phyloP scores from a whole-genome alignment of 164 flowering plant genomes.

The Nymphaea colorata region DNA sequence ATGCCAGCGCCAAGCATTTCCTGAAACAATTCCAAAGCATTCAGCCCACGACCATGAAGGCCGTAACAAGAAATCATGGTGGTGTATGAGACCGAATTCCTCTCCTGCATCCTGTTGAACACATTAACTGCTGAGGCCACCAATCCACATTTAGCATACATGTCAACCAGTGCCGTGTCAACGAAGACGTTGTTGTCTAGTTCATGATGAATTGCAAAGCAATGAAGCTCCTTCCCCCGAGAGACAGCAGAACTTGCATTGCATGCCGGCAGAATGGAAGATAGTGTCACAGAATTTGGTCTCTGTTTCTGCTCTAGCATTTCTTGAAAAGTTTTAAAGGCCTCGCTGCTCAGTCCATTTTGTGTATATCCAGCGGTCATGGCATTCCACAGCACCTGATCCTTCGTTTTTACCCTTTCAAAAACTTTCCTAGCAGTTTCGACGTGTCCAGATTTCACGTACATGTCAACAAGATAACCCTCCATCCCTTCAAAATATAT shows the following conservation, averaged over 20 bases:
- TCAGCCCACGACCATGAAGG: slow-evolving; percentile 74
- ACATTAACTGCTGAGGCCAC: slow-evolving; percentile 46
- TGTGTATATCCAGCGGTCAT: slow-evolving; percentile 71
- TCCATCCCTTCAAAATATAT: slow-evolving; percentile 73
- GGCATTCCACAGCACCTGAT: slow-evolving; percentile 88
- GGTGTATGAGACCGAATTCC: slow-evolving; percentile 66
- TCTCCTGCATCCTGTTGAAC: slow-evolving; percentile 29
- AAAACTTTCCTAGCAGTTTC: slow-evolving; percentile 35
- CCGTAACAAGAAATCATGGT: slow-evolving; percentile 82
- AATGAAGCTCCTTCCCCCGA: slow-evolving; percentile 67
- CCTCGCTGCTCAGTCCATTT: slow-evolving; percentile 44
- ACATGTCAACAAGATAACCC: slow-evolving; percentile 84
- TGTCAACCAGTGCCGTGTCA: slow-evolving; percentile 64
- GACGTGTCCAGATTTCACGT: slow-evolving; percentile 70
- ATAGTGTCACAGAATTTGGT: slow-evolving; percentile 65
- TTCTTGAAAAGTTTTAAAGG: slow-evolving; percentile 33
- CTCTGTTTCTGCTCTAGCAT: slow-evolving; percentile 41
- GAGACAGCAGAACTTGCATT: slow-evolving; percentile 30
- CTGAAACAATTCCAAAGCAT: slow-evolving; percentile 48
- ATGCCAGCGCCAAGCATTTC: slow-evolving; percentile 37
- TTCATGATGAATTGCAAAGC: slow-evolving; percentile 45
- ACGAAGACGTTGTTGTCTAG: slow-evolving; percentile 67
- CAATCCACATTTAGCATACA: slow-evolving; percentile 74
- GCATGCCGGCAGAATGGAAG: slow-evolving; percentile 74
- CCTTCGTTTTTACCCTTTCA: slow-evolving; percentile 23